Percentiles rank a stretch among this genome's conserved stretches.
These are phyloP conservation scores for Sporothrix curviconia DNA, from an alignment of 2,329 filamentous ascomycete species.

Conservation along the genomic window DNA sequence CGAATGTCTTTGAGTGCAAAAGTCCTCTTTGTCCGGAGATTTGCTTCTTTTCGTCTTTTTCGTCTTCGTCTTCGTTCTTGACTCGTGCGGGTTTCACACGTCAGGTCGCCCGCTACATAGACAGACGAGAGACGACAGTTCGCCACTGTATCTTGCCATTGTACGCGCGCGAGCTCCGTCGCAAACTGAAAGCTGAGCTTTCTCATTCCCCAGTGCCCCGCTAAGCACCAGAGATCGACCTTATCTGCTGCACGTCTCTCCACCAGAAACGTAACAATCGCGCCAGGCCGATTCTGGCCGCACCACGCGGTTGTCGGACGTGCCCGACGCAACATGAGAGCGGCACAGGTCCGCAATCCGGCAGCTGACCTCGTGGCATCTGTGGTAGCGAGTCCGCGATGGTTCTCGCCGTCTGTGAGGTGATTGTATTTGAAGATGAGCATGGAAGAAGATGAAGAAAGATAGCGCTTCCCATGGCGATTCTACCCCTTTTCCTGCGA, in stretches of 20 bases:
- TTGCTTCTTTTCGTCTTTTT: neutral
- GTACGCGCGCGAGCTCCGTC: no score
- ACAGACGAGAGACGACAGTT: no score
- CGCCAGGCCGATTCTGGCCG: slow-evolving; percentile 1
- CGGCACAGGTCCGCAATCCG: neutral
- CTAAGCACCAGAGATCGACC: neutral
- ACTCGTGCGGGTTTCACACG: neutral
- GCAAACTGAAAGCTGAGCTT: neutral
- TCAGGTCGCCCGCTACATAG: no score
- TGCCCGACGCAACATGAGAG: neutral
- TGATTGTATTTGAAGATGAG: no score
- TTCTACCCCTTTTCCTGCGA: no score
- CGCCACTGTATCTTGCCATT: no score
- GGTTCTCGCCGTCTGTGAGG: neutral
- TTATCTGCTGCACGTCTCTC: neutral
- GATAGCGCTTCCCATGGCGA: no score
- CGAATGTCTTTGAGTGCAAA: neutral
- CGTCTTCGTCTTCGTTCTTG: neutral
- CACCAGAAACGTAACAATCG: neutral
- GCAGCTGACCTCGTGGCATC: neutral
- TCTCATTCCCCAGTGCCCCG: neutral
- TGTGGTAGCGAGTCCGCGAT: neutral
- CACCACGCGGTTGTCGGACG: neutral
- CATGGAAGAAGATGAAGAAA: no score
- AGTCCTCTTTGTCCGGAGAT: neutral